Evolutionary conservation across 2,329 filamentous ascomycete genomes (phyloP), one percentile per base, ranked within the genome.

Genomic region (Corynespora cassiicola): DNA sequence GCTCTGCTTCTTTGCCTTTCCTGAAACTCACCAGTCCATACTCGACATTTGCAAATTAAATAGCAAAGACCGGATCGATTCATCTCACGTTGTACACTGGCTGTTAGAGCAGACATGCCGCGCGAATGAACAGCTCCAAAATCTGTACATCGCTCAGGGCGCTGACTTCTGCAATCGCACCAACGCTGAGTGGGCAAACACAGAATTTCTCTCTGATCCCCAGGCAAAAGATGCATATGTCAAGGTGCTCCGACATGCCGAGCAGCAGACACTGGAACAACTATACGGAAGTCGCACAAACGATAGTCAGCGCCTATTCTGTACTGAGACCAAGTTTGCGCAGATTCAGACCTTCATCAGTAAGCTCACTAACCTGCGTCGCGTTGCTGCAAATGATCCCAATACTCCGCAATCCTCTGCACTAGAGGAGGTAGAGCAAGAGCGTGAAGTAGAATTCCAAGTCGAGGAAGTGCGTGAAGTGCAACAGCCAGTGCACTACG

Each of bases 21-120:
- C 76, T 0, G 81, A 85, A 50, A 80, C 84, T 0, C 71, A 84
- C 21, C 75, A 79, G 16, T 83, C 75, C 45, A 82, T 86, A 20
- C 52, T 76, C 79, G 14, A 75, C 75, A 0, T 79, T 79, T 0
- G 75, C 21, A 24, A 32, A 34, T 32, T 35, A 21, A 34, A 34
- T 6, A 4, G 33, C 7, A 18, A 23, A 0, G 54, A 65, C 6
- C 4, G 3, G 1, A 40, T 78, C 4, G 60, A 78, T 38, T 81
- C 78, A 0, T 57, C 60, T 3, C 71, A 82, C 38, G 76, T 82
- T 12, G 61, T 86, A 1, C 52, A 59, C 8, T 86, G 84, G 84
- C 70, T 86, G 1, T 67, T 87, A 0, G 74, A 84, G 33, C 80
- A 85, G 33, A 84, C 81, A 0, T 86, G 84, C 38, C 57, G 62